These are phyloP conservation scores for Lagenaria siceraria DNA, from an alignment of 306 rosid species.

Conservation along the genomic window DNA sequence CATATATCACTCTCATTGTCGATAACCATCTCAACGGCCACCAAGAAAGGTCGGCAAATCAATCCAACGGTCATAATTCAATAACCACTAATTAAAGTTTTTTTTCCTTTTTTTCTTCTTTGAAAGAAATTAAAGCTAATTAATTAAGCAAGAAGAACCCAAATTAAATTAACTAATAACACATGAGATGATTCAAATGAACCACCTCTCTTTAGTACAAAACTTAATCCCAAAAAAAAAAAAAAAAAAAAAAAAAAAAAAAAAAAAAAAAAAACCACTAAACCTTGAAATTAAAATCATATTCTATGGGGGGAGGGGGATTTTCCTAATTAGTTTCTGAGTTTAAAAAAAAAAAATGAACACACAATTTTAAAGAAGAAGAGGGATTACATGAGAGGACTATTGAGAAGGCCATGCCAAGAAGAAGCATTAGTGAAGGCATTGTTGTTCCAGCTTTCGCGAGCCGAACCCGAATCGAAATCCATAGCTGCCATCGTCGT, in stretches of 20 bases:
- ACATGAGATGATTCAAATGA: not conserved
- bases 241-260: not conserved
- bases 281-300: not conserved
- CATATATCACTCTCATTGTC: not conserved
- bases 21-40: not conserved
- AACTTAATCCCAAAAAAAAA: not conserved
- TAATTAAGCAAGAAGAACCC: not conserved
- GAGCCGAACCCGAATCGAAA: not conserved
- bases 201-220: not conserved
- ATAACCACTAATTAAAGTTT: too few species aligned
- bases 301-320: not conserved
- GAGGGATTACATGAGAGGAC: not conserved
- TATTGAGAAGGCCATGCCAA: slow-evolving; percentile 14
- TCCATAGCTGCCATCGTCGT: not conserved
- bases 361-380: not conserved
- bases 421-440: not conserved
- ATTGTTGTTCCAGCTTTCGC: slow-evolving; percentile 8
- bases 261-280: not conserved
- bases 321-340: not conserved
- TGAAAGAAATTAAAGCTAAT: not conserved
- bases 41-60: not conserved
- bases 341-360: not conserved
- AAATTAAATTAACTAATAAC: slow-evolving; percentile 3
- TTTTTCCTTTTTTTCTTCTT: too few species aligned
- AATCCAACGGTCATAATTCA: not conserved